A percentile compares a stretch with the other conserved stretches of the same genome.
phyloP scores from a whole-genome alignment of 2,329 filamentous ascomycete genomes.

The Xylaria sp. region DNA sequence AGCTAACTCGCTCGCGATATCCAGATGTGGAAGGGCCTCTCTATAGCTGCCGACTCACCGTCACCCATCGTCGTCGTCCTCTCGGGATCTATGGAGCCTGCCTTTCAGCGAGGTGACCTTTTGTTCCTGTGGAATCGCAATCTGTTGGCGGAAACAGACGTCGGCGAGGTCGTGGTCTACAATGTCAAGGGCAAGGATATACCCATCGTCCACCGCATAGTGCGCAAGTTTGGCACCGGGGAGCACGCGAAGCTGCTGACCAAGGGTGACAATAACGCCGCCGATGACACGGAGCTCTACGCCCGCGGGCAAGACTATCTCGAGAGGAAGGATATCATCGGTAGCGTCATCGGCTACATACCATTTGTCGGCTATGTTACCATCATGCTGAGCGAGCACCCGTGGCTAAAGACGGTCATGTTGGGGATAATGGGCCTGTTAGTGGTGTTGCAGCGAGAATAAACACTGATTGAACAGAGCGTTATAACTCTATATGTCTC shows the following conservation, averaged over 20 bases:
- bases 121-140: conserved; percentile 82
- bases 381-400: conserved; percentile 93
- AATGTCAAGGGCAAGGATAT: conserved; percentile 95
- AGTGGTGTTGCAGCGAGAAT: conserved; percentile 93
- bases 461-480: conserved; percentile 15
- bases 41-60: conserved; percentile 78
- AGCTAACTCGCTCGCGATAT: not conserved
- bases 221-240: conserved; percentile 76
- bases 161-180: conserved; percentile 71
- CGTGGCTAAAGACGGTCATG: conserved; percentile 96
- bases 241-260: conserved; percentile 81
- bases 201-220: conserved; percentile 93
- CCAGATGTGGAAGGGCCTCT: conserved; percentile 88
- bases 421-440: conserved; percentile 93
- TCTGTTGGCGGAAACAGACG: conserved; percentile 63
- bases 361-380: conserved; percentile 98
- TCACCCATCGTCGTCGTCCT: conserved; percentile 87
- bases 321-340: conserved; percentile 88
- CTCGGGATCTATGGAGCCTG: conserved; percentile 85
- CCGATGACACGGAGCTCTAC: conserved; percentile 92
- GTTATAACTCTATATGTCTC: not conserved
- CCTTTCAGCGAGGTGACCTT: conserved; percentile 81
- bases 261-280: conserved; percentile 96
- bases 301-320: conserved; percentile 88
- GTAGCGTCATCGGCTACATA: conserved; percentile 90